Evolutionary conservation across 192 early-diverging fungal genomes (phyloP).

Genomic region (Coemansia sp.): DNA sequence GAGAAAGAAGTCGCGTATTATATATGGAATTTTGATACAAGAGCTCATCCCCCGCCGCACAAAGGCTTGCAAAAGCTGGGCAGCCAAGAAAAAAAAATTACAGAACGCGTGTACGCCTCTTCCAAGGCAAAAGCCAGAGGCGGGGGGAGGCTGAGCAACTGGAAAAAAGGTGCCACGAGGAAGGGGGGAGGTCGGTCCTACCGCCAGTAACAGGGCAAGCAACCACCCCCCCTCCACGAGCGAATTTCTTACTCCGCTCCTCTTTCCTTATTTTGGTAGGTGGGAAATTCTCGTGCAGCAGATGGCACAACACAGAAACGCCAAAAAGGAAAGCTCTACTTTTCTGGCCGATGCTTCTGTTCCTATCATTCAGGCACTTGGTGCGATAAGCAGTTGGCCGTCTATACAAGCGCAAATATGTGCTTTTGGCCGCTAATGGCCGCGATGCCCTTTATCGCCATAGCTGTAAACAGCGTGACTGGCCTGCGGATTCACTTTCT

Average conservation of each 20-base stretch:
- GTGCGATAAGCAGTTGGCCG: background rate
- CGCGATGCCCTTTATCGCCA: background rate
- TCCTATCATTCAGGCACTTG: background rate
- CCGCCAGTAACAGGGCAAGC: background rate
- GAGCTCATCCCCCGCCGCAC: background rate
- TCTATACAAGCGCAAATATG: background rate
- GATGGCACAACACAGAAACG: background rate
- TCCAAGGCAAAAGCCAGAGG: background rate
- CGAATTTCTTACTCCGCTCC: slow-evolving; percentile 15
- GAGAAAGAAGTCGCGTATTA: slow-evolving; percentile 4
- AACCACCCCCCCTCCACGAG: background rate
- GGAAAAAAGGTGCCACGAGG: background rate
- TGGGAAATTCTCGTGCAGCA: background rate
- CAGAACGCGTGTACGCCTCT: slow-evolving; percentile 12
- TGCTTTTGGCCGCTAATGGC: background rate
- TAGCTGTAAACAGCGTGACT: background rate
- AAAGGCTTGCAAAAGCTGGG: background rate
- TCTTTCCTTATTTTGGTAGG: background rate
- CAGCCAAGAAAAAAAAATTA: background rate
- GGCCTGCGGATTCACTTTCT: background rate
- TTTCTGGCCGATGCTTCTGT: background rate
- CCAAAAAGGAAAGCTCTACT: background rate
- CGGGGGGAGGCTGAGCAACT: slow-evolving; percentile 3
- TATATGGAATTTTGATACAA: slow-evolving; percentile 8
- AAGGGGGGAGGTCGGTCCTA: background rate